Base-by-base conservation (phyloP, 495 filamentous ascomycete genomes). In the Alectoria sarmentosa region DNA sequence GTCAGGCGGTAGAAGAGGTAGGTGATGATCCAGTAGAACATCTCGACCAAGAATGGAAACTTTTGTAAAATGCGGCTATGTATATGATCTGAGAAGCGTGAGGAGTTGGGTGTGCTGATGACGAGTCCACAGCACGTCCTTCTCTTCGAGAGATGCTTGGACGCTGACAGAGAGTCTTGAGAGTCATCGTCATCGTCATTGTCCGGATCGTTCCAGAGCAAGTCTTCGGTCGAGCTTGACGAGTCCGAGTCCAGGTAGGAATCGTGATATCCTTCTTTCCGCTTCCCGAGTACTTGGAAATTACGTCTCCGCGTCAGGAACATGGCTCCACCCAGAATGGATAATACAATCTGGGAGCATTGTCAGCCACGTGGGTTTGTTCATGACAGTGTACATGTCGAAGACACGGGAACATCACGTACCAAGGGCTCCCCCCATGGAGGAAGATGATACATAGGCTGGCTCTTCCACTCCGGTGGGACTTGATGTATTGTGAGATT, bases 11-110 rank as follows among this genome's bases (percentile, higher is more conserved):
- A 86, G 73, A 89, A 84, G 67, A 81, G 81, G 70, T 87, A 88
- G 57, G 86, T 88, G 77, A 68, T 81, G 73, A 57, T 87, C 90
- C 64, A 96, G 81, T 67, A 96, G 75, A 73, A 88, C 84, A 76
- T 90, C 83, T 74, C 88, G 74, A 73, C 85, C 81, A 70, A 77
- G 76, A 70, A 91, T 61, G 77, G 77, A 58, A 77, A 75, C 58
- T 77, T 78, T 65, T 77, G 74, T 42, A 79, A 63, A 44, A 82
- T 72, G n/a, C 81, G 76, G 63, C 82, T 85, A 69, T 87, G 85
- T 41, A 80, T 66, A 66, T 85, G 73, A 59, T 80, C 71, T 23
- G 76, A 71, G 70, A 85, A 88, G 39, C 80, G 79, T 0, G 82
- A 82, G 2, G 85, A 80, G 67, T 87, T 85, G 4, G 82, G 84